Evolutionary conservation across 371 early-diverging fungal species (phyloP), one percentile per base, ranked within the genome.

Genomic region (Catenaria anguillulae): DNA sequence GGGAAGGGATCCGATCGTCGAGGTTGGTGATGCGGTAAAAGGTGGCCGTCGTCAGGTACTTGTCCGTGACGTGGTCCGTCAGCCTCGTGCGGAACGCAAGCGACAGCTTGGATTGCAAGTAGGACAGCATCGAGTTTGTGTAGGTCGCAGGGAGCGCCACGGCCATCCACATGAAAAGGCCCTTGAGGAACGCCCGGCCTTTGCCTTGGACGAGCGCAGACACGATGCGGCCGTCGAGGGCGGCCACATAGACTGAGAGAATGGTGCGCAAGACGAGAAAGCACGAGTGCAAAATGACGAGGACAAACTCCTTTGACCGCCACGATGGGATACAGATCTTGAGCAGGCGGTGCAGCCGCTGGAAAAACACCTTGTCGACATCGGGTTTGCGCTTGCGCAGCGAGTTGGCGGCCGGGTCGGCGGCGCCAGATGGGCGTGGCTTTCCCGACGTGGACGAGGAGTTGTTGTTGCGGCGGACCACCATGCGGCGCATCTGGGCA

Each of bases 91-190:
- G 77, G 76, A 92, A 90, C 17, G 84, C 88, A 60, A 92, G 89
- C 4, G 90, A 78, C 36, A 92, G 72, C 75, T 96, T 94, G 26
- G 73, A 71, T 61, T 77, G 77, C 13, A 73, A 64, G 61, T 71
- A 75, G 36, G 34, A 19, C 17, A 58, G 36, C 88, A 93, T 88
- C 71, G 88, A 87, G 73, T 96, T 96, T 63, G 96, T 96, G 71
- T 89, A 90, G 24, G 94, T 93, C 1, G 96, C 94, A 15, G 96
- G 96, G 31, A 96, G 76, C 15, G 93, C 89, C 40, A 93, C 86
- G 15, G 80, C 77, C 85, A 96, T 90, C 90, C 92, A 96, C 77
- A 83, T 86, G 37, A 76, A 73, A 56, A 96, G 78, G 15, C 89
- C 89, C 35, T 78, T 67, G 34, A 89, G 65, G 63, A 96, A 93